A percentile compares a stretch with the other conserved stretches of the same genome.
phyloP scores from a whole-genome alignment of 108 stramenopile species.

The Pseudonitzschia delicatissima region DNA sequence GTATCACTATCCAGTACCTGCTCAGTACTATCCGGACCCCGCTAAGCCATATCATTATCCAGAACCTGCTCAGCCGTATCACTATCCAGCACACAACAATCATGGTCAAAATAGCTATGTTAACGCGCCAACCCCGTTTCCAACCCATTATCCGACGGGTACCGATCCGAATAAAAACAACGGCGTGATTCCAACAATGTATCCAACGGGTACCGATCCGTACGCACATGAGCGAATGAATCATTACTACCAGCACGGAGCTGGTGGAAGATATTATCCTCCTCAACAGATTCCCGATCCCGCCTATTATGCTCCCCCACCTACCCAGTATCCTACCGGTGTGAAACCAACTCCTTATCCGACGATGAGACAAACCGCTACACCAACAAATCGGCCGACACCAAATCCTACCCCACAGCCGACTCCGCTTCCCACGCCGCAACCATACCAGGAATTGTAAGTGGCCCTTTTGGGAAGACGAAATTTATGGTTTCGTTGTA shows the following conservation, averaged over 20 bases:
- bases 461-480: too few relatives aligned
- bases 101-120: background rate
- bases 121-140: background rate
- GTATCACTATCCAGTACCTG: background rate
- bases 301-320: background rate
- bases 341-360: constrained; percentile 3
- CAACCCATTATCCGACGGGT: background rate
- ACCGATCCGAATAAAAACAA: background rate
- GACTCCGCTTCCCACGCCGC: constrained; percentile 4
- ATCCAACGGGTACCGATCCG: constrained; percentile 10
- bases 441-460: background rate
- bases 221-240: background rate
- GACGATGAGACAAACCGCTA: too few relatives aligned
- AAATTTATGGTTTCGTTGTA: background rate
- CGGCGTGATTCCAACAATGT: constrained; percentile 6
- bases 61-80: background rate
- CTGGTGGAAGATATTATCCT: background rate
- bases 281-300: background rate
- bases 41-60: background rate
- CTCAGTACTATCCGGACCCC: background rate
- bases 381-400: background rate
- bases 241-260: background rate
- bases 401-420: background rate
- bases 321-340: background rate
- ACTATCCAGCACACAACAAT: background rate